A percentile compares a stretch with the other conserved stretches of the same genome.
Conservation (phyloP, 2,329 filamentous ascomycete species). For the Botrytis elliptica region DNA sequence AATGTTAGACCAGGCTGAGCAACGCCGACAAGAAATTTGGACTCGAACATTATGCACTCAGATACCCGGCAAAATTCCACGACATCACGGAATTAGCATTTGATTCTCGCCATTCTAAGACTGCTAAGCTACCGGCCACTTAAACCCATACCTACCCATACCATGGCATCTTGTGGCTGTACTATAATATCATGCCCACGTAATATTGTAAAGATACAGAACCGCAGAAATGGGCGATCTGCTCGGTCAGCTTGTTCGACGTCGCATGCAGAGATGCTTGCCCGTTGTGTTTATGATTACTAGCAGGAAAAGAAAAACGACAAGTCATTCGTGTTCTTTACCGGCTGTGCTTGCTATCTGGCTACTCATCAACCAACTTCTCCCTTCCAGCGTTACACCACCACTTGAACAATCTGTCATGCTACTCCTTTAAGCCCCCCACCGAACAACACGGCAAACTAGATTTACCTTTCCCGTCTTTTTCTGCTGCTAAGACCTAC, state of each 20-base stretch:
- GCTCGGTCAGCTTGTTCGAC: slow-evolving; percentile 30
- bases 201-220: slow-evolving; percentile 22
- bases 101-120: slow-evolving; percentile 22
- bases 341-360: slow-evolving; percentile 26
- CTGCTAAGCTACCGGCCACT: slow-evolving; percentile 17
- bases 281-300: slow-evolving; percentile 20
- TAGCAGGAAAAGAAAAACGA: slow-evolving; percentile 22
- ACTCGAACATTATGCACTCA: slow-evolving; percentile 27
- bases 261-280: slow-evolving; percentile 32
- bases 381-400: slow-evolving; percentile 21
- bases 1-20: slow-evolving; percentile 21
- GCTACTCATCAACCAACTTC: slow-evolving; percentile 21
- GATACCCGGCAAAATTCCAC: slow-evolving; percentile 32
- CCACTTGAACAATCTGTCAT: slow-evolving; percentile 23
- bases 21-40: slow-evolving; percentile 16
- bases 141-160: slow-evolving; percentile 7
- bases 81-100: slow-evolving; percentile 21
- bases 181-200: slow-evolving; percentile 20
- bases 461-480: slow-evolving; percentile 20
- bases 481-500: slow-evolving; percentile 23
- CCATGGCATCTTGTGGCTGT: slow-evolving; percentile 31
- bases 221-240: slow-evolving; percentile 18
- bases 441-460: slow-evolving; percentile 24
- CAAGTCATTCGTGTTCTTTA: slow-evolving; percentile 22
- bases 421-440: slow-evolving; percentile 25